Conservation (phyloP, 371 early-diverging fungal genomes). For the Zancudomyces culisetae region DNA sequence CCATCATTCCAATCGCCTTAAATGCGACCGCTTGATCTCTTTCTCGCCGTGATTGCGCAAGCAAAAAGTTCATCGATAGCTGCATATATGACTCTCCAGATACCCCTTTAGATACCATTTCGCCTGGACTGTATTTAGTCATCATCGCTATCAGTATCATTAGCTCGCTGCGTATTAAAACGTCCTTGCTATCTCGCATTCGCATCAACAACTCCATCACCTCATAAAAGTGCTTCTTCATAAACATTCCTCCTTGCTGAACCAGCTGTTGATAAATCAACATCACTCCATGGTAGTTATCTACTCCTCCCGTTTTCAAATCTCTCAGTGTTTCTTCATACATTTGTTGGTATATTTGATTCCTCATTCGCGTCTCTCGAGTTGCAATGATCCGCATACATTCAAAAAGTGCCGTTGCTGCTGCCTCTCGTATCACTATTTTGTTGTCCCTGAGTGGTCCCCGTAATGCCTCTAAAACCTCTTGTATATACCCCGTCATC, state of each 20-base stretch:
- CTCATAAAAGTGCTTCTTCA: constrained; percentile 59
- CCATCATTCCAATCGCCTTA: constrained; percentile 68
- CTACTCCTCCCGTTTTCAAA: constrained; percentile 44
- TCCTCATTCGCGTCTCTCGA: constrained; percentile 49
- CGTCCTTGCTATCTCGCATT: constrained; percentile 65
- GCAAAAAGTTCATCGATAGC: constrained; percentile 52
- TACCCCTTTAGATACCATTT: constrained; percentile 26
- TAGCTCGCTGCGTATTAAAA: constrained; percentile 61
- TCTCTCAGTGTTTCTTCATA: constrained; percentile 72
- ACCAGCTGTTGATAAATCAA: constrained; percentile 66
- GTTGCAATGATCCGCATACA: constrained; percentile 64
- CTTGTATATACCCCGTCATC: constrained; percentile 63
- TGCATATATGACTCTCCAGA: constrained; percentile 37
- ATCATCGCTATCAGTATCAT: constrained; percentile 65
- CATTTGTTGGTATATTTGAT: constrained; percentile 57
- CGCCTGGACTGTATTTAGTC: constrained; percentile 59
- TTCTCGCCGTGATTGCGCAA: constrained; percentile 55
- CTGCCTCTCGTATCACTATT: constrained; percentile 34
- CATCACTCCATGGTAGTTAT: constrained; percentile 78
- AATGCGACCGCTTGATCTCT: constrained; percentile 59
- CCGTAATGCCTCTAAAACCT: constrained; percentile 78
- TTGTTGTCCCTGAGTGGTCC: constrained; percentile 67
- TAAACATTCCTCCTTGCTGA: constrained; percentile 67
- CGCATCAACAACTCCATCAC: constrained; percentile 57
- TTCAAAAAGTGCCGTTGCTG: constrained; percentile 67